Evolutionary conservation across 257 asterid genomes (phyloP).

Genomic region (Solanum raphanifolium): DNA sequence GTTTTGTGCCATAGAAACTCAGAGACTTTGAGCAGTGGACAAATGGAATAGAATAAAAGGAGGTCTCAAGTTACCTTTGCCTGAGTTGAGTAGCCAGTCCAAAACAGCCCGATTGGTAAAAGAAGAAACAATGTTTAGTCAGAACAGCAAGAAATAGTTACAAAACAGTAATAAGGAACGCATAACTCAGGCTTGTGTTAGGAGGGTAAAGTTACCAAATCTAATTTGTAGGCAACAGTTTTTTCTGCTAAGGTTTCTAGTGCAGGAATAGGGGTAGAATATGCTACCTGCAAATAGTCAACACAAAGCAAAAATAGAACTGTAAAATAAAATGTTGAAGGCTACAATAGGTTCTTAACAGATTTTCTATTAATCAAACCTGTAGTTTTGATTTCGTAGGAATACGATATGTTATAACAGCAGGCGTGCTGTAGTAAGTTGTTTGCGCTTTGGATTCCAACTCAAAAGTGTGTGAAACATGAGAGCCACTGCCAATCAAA

Average conservation of each 20-base stretch:
- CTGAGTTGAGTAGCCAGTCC: slow-evolving; percentile 19
- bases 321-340: not conserved
- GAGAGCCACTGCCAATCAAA: slow-evolving; percentile 41
- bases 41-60: not conserved
- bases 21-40: not conserved
- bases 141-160: slow-evolving; percentile 3
- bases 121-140: slow-evolving; percentile 11
- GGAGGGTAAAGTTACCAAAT: slow-evolving; percentile 25
- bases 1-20: not conserved
- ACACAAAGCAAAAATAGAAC: not conserved
- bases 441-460: slow-evolving; percentile 49
- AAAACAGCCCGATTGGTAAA: slow-evolving; percentile 7
- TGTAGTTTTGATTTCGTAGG: slow-evolving; percentile 40
- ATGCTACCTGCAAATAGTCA: slow-evolving; percentile 39
- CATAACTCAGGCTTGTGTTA: not conserved
- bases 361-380: slow-evolving; percentile 19
- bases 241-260: slow-evolving; percentile 35
- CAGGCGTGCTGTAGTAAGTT: slow-evolving; percentile 50
- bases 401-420: slow-evolving; percentile 40
- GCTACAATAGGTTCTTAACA: not conserved
- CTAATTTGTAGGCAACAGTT: slow-evolving; percentile 13
- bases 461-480: slow-evolving; percentile 54
- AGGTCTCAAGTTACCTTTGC: slow-evolving; percentile 38
- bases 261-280: slow-evolving; percentile 55
- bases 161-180: not conserved